A percentile compares a stretch with the other conserved stretches of the same genome.
Evolutionary conservation across 169 alveolate species (phyloP).

Genomic region (Toxoplasma gondii): DNA sequence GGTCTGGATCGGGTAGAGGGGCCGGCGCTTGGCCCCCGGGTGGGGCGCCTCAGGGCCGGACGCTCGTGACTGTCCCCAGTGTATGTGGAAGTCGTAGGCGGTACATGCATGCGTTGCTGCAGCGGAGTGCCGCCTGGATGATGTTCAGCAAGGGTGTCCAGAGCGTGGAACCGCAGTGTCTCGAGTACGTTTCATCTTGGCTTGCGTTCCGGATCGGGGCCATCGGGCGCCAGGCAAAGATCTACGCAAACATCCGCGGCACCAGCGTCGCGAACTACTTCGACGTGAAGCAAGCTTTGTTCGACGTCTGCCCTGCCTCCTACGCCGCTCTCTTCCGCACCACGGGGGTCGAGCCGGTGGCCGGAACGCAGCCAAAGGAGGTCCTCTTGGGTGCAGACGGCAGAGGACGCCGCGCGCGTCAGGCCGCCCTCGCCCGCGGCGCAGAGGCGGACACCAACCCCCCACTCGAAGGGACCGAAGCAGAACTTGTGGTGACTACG

Average conservation of each 20-base stretch:
- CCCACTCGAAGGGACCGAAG: not conserved
- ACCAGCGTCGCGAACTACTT: constrained; percentile 40
- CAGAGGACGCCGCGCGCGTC: not conserved
- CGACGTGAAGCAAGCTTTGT: constrained; percentile 50
- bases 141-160: constrained; percentile 33
- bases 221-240: constrained; percentile 49
- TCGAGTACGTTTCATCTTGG: constrained; percentile 46
- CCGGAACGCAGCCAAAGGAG: constrained; percentile 20
- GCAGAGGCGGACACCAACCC: not conserved
- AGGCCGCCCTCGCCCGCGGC: not conserved
- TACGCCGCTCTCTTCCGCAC: constrained; percentile 43
- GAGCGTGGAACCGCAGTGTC: constrained; percentile 41
- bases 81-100: constrained; percentile 4
- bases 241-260: constrained; percentile 43
- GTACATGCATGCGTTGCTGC: constrained; percentile 6
- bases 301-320: constrained; percentile 17
- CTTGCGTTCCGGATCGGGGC: not conserved
- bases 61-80: not conserved
- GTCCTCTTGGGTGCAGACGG: constrained; percentile 10
- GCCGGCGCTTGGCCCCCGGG: not conserved
- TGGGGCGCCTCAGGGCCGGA: not conserved
- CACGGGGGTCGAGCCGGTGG: constrained; percentile 46
- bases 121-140: constrained; percentile 57
- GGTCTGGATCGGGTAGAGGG: too few relatives aligned
- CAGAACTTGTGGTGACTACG: not conserved